Evolutionary conservation across 768 basidiomycete species (phyloP).

Genomic region (Macrolepiota dolichaula): DNA sequence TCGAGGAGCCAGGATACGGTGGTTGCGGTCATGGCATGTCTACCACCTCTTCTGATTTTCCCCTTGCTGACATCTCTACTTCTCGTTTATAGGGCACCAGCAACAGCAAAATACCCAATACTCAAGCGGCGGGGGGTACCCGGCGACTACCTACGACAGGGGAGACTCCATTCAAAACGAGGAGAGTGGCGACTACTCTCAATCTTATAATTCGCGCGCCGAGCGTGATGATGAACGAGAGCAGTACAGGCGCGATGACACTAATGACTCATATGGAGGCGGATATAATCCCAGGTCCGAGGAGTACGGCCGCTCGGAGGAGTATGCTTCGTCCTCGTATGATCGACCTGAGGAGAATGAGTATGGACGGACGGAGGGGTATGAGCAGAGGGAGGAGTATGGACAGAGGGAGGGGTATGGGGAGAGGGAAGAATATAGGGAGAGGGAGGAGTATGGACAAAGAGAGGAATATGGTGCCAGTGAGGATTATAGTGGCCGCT

Average conservation of each 20-base stretch:
- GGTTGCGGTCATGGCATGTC: slow-evolving; percentile 25
- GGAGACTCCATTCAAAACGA: neutral
- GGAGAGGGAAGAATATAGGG: neutral
- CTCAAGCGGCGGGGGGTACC: slow-evolving; percentile 2
- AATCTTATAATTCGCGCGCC: too few relatives aligned
- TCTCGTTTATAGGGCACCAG: neutral
- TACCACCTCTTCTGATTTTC: neutral
- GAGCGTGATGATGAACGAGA: neutral
- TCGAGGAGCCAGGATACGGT: slow-evolving; percentile 36
- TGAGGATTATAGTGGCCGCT: neutral
- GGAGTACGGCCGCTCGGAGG: neutral
- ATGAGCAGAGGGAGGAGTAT: slow-evolving; percentile 13
- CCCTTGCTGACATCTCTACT: neutral
- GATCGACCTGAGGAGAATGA: too few relatives aligned
- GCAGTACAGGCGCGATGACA: neutral
- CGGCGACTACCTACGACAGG: neutral
- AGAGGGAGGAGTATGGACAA: slow-evolving; percentile 8
- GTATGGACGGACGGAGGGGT: slow-evolving; percentile 1
- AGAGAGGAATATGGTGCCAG: slow-evolving; percentile 2
- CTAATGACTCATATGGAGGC: neutral
- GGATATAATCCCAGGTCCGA: neutral
- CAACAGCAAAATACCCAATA: neutral
- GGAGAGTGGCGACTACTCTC: neutral
- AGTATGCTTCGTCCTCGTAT: neutral
- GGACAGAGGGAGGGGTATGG: slow-evolving; percentile 2